These are phyloP conservation scores for Ganoderma meredithae DNA, from an alignment of 1,284 basidiomycete genomes.

Conservation along the genomic window DNA sequence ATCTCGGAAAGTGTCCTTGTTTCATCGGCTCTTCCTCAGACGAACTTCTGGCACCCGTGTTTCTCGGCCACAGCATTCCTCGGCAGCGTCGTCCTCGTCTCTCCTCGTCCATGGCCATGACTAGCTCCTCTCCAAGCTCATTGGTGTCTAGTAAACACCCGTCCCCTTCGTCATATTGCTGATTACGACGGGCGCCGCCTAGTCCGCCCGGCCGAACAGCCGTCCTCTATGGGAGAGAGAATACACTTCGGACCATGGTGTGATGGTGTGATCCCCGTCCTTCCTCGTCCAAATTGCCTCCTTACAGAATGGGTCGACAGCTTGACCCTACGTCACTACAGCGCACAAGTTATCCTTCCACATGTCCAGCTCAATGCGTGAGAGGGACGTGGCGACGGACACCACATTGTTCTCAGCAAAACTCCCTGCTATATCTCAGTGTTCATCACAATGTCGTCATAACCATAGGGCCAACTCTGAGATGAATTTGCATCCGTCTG, in stretches of 20 bases:
- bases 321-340: not conserved
- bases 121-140: not conserved
- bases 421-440: not conserved
- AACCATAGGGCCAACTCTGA: not conserved
- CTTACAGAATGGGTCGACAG: not conserved
- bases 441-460: conserved; percentile 4
- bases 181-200: not conserved
- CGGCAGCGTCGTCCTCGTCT: not conserved
- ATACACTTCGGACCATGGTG: not conserved
- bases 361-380: not conserved
- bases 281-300: not conserved
- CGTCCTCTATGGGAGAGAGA: not conserved
- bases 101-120: not conserved
- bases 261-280: not conserved
- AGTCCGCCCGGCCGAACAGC: not conserved
- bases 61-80: not conserved
- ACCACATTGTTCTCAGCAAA: not conserved
- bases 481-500: not conserved
- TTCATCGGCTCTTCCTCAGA: not conserved
- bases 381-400: not conserved
- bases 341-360: not conserved
- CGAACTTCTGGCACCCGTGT: not conserved
- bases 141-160: not conserved
- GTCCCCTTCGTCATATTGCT: not conserved
- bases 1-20: not conserved